Evolutionary conservation across 805 yeast genomes (phyloP).

Genomic region (Wickerhamiella galacta): DNA sequence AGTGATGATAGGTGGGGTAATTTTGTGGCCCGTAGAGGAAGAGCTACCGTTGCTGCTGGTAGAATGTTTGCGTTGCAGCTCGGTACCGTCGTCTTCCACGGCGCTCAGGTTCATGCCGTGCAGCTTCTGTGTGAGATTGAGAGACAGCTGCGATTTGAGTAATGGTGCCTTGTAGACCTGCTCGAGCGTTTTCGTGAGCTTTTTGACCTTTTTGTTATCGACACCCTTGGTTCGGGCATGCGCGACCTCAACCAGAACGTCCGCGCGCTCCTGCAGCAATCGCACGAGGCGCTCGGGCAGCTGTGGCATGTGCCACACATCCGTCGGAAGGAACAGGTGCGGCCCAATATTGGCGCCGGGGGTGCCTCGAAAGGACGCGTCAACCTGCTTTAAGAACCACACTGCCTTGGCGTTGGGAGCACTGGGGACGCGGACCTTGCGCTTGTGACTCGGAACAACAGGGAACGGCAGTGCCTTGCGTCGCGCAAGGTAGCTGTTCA

Average conservation of each 20-base stretch:
- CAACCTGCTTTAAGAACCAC: slow-evolving; percentile 6
- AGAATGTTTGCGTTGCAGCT: too few relatives aligned
- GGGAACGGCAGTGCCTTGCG: not conserved
- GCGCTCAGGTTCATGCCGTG: too few relatives aligned
- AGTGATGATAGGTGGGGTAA: too few relatives aligned
- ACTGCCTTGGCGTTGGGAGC: not conserved
- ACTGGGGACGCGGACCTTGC: slow-evolving; percentile 1
- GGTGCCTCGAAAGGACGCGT: not conserved
- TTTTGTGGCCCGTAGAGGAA: too few relatives aligned
- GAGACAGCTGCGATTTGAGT: too few relatives aligned
- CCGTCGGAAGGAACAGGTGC: slow-evolving; percentile 3
- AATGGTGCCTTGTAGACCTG: slow-evolving; percentile 1
- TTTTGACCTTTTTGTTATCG: slow-evolving; percentile 1
- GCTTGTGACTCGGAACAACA: slow-evolving; percentile 1
- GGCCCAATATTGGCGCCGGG: slow-evolving; percentile 6
- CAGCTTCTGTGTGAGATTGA: too few relatives aligned
- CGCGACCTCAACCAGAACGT: slow-evolving; percentile 1
- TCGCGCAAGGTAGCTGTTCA: too few relatives aligned
- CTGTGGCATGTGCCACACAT: slow-evolving; percentile 2
- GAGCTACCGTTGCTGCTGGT: too few relatives aligned
- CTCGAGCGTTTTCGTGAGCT: slow-evolving; percentile 1
- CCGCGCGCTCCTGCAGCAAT: slow-evolving; percentile 3
- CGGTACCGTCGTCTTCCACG: too few relatives aligned
- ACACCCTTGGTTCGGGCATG: not conserved
- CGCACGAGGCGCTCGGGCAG: slow-evolving; percentile 1